phyloP scores from a whole-genome alignment of 495 filamentous ascomycete genomes.

The Xylaria palmicola region DNA sequence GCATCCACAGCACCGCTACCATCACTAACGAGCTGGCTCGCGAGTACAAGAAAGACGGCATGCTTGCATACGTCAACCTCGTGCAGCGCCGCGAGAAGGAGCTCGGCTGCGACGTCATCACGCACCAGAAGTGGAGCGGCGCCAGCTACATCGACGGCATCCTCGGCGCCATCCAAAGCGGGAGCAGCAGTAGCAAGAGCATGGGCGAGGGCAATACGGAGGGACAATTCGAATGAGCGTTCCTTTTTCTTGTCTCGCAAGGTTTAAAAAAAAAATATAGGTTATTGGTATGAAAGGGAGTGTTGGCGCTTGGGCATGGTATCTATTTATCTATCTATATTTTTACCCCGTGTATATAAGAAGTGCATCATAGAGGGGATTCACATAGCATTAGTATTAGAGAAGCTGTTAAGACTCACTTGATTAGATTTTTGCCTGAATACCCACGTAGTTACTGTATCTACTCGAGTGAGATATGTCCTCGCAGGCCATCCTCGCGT shows the following conservation, averaged over 20 bases:
- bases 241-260: too few relatives aligned
- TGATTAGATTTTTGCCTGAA: background rate
- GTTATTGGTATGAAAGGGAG: background rate
- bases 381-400: background rate
- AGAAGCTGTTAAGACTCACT: background rate
- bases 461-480: too few relatives aligned
- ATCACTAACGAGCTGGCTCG: slow-evolving; percentile 81
- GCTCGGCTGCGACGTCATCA: slow-evolving; percentile 88
- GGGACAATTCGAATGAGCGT: slow-evolving; percentile 47
- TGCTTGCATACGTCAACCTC: slow-evolving; percentile 91
- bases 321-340: too few relatives aligned
- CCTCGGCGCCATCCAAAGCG: slow-evolving; percentile 86
- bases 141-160: slow-evolving; percentile 92
- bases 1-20: slow-evolving; percentile 84
- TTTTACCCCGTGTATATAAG: slow-evolving; percentile 1
- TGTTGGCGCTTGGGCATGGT: background rate
- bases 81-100: slow-evolving; percentile 90
- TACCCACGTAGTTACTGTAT: background rate
- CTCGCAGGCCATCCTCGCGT: background rate
- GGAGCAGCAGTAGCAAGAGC: slow-evolving; percentile 76
- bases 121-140: slow-evolving; percentile 98
- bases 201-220: slow-evolving; percentile 86
- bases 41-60: slow-evolving; percentile 84
- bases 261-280: too few relatives aligned
- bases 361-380: background rate